Base-by-base conservation (phyloP, 73 alveolate genomes). In the Durusdinium trenchii region DNA sequence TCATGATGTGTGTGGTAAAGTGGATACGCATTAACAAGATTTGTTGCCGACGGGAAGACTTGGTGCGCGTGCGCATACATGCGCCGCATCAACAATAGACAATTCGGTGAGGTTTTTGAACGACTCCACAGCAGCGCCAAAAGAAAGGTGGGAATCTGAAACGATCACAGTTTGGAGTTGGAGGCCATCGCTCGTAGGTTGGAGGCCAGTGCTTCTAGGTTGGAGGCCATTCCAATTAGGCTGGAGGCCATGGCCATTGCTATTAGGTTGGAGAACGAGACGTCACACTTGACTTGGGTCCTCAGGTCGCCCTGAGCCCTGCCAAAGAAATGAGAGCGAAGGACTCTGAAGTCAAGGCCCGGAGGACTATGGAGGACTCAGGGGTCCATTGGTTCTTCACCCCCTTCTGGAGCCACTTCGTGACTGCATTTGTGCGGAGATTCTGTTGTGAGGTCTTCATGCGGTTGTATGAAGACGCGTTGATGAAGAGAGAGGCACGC, bases 381-480 rank as follows among this genome's bases (percentile, higher is more conserved):
- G 20, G 20, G 20, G 28, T 12, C 64, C 64, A 54, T 12, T 12
- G 64, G 20, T 54, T 12, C 64, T 20, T 54, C 64, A 12, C 64
- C 28, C 28, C 64, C 28, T 12, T 12, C 28, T 54, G 20, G 64
- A 54, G 64, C 28, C 64, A 54, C 9, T 54, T 9, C 20, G 64
- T 20, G 20, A 9, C 9, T 20, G 64, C 20, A 20, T 12, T 9
- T 54, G 64, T 9, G 28, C 20, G 64, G 20, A 20, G 9, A 20
- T 9, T 20, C 64, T 54, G 9, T 54, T 20, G 28, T 12, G 62
- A 79, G 90, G 90, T 79, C 9, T 79, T 79, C 47, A 32, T 2
- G 43, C 42, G 90, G n/a, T 36, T 79, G 45, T 79, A 79, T 30
- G 90, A 47, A 52, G 90, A 79, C 26, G 90, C 90, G 32, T 30